These are phyloP conservation scores for Daldinia bambusicola DNA, from an alignment of 495 filamentous ascomycete genomes.

Conservation along the genomic window DNA sequence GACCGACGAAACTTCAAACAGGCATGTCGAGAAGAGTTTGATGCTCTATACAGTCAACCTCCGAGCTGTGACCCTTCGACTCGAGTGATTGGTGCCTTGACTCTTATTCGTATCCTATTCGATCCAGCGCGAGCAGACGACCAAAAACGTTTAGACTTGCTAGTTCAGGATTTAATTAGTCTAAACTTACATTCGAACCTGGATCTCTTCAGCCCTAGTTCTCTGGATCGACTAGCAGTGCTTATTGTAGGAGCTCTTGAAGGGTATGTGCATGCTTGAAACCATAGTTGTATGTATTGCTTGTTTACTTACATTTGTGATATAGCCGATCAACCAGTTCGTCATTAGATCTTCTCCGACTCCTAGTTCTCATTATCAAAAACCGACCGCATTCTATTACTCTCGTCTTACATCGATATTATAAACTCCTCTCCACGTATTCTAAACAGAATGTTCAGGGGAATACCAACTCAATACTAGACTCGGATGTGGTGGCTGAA, in stretches of 20 bases:
- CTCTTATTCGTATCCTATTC: constrained; percentile 51
- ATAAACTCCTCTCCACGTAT: constrained; percentile 34
- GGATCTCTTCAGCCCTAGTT: constrained; percentile 37
- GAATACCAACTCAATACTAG: constrained; percentile 11
- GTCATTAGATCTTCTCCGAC: constrained; percentile 30
- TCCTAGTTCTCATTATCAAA: constrained; percentile 32
- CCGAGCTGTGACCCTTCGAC: constrained; percentile 13
- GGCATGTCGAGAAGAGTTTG: constrained; percentile 74
- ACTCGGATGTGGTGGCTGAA: constrained; percentile 15
- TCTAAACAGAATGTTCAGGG: constrained; percentile 15
- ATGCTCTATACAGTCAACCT: constrained; percentile 57
- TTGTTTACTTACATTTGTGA: constrained; percentile 28
- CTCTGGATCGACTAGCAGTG: constrained; percentile 50
- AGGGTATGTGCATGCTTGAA: constrained; percentile 34
- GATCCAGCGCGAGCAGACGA: constrained; percentile 48
- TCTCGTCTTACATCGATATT: constrained; percentile 37
- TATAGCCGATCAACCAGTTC: constrained; percentile 41
- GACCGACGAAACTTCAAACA: constrained; percentile 67
- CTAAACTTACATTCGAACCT: constrained; percentile 42
- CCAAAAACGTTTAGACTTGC: constrained; percentile 48
- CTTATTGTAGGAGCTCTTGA: constrained; percentile 51
- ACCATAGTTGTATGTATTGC: neutral
- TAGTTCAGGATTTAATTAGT: constrained; percentile 51
- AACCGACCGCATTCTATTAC: constrained; percentile 36
- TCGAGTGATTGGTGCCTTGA: constrained; percentile 48